phyloP scores from a whole-genome alignment of 176 grass and related monocot genomes.

The Triticum dicoccoides region DNA sequence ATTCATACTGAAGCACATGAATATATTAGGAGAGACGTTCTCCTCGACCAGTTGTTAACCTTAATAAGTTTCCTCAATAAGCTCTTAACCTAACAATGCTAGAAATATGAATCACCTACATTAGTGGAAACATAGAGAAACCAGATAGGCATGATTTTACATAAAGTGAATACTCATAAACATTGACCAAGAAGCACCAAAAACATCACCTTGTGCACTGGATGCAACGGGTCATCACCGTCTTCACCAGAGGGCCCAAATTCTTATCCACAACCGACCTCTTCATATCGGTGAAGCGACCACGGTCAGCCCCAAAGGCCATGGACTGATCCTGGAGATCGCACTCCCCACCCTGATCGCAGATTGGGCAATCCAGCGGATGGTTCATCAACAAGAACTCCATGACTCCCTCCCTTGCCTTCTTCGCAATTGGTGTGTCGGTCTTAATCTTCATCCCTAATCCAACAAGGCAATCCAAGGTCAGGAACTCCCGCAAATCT shows the following conservation, averaged over 20 bases:
- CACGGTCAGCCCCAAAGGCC: slow-evolving; percentile 95
- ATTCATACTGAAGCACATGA: not conserved
- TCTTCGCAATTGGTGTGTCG: slow-evolving; percentile 87
- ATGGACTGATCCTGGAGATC: slow-evolving; percentile 98
- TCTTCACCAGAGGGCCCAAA: slow-evolving; percentile 95
- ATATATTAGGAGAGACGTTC: not conserved
- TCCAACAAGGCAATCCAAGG: slow-evolving; percentile 11
- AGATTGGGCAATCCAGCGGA: slow-evolving; percentile 94
- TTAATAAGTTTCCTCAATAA: not conserved
- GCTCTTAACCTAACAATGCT: not conserved
- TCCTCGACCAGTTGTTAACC: not conserved
- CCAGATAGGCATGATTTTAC: not conserved
- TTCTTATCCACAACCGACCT: slow-evolving; percentile 95
- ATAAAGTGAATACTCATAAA: not conserved
- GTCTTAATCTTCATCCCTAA: slow-evolving; percentile 99
- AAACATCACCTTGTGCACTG: slow-evolving; percentile 86
- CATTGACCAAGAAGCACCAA: not conserved
- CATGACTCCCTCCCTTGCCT: slow-evolving; percentile 99
- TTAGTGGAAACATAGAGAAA: not conserved
- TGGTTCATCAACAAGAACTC: slow-evolving; percentile 99
- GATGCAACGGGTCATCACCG: slow-evolving; percentile 99
- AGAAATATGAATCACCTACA: not conserved
- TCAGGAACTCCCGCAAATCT: not conserved
- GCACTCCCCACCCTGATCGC: slow-evolving; percentile 94
- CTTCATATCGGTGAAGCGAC: slow-evolving; percentile 98